Evolutionary conservation across 2,329 filamentous ascomycete genomes (phyloP).

Genomic region (Colletotrichum kahawae): DNA sequence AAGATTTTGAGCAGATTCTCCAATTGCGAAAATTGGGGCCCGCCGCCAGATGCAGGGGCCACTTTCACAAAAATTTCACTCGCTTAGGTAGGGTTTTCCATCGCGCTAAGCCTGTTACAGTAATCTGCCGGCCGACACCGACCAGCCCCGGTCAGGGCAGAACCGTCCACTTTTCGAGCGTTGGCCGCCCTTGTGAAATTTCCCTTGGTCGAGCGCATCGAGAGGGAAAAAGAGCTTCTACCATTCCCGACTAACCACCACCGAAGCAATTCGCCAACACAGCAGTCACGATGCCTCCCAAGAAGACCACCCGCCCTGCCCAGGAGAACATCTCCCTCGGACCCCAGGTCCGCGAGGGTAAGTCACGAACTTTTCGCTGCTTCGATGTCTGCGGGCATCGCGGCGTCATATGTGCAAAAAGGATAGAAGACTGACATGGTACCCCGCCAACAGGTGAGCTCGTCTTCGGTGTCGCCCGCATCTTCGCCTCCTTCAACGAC

Average conservation of each 20-base stretch:
- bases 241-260: conserved; percentile 26
- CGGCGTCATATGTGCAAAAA: conserved; percentile 71
- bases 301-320: conserved; percentile 86
- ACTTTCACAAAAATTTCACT: background rate
- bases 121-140: background rate
- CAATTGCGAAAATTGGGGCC: background rate
- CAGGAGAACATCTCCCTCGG: conserved; percentile 99
- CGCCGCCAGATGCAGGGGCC: background rate
- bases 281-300: conserved; percentile 76
- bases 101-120: background rate
- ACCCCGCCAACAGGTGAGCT: conserved; percentile 73
- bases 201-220: background rate
- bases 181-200: background rate
- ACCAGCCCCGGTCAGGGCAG: conserved; percentile 4
- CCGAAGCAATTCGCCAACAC: conserved; percentile 29
- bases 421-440: conserved; percentile 23
- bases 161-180: conserved; percentile 3
- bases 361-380: conserved; percentile 45
- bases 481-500: conserved; percentile 95
- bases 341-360: conserved; percentile 95
- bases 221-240: background rate
- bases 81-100: conserved; percentile 19
- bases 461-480: conserved; percentile 97
- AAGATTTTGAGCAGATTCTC: conserved; percentile 17
- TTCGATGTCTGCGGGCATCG: conserved; percentile 68